Conservation (phyloP, 75 land plant genomes). For the Cunninghamia lanceolata region DNA sequence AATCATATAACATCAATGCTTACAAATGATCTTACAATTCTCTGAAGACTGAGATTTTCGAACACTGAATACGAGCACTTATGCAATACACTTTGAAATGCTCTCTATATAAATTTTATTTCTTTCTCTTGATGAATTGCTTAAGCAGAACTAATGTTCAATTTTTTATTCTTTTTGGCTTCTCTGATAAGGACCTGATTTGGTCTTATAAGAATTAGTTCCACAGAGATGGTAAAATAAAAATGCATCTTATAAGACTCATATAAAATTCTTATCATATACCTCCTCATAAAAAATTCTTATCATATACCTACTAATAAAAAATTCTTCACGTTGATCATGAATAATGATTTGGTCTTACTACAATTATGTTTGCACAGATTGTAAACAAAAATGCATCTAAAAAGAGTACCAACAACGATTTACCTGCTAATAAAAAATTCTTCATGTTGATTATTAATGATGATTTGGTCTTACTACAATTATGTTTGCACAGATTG, state of each 20-base stretch:
- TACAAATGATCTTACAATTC: neutral
- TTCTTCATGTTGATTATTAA: conserved; percentile 88
- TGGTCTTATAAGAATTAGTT: neutral
- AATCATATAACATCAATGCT: neutral
- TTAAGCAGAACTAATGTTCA: neutral
- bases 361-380: neutral
- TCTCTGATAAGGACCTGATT: neutral
- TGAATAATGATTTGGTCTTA: conserved; percentile 40
- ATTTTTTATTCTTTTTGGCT: neutral
- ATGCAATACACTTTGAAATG: neutral
- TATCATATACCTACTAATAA: conserved; percentile 69
- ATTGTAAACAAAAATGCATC: neutral
- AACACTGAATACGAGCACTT: neutral
- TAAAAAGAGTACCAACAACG: neutral
- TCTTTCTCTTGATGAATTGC: neutral
- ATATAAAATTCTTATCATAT: neutral
- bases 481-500: neutral
- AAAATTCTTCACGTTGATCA: conserved; percentile 87
- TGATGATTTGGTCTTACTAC: conserved; percentile 14
- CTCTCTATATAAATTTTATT: neutral
- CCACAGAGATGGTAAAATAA: neutral
- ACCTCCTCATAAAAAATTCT: conserved; percentile 50
- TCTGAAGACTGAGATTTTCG: neutral
- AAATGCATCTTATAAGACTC: neutral
- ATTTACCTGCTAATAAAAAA: conserved; percentile 86